These are phyloP conservation scores for Pascua guehoae DNA, from an alignment of 1,284 basidiomycete genomes.

Conservation along the genomic window DNA sequence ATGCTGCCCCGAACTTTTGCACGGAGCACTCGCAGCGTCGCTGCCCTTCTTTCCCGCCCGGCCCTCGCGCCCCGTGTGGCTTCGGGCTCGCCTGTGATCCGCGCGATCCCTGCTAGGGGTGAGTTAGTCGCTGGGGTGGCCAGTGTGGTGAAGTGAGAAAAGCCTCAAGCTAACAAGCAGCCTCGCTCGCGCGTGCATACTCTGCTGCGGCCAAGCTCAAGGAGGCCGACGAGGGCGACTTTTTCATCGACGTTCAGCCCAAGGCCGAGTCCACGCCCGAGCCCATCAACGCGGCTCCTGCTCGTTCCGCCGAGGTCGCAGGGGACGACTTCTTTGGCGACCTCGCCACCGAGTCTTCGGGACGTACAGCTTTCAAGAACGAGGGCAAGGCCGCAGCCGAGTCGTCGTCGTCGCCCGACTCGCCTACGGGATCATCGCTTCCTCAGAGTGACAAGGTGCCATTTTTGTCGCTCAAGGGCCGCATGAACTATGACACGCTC, in stretches of 20 bases:
- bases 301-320: background rate
- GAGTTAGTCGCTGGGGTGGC: too few relatives aligned
- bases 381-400: background rate
- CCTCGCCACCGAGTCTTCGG: background rate
- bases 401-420: background rate
- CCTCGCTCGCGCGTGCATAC: constrained; percentile 6
- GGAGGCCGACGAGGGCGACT: constrained; percentile 14
- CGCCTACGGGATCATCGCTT: background rate
- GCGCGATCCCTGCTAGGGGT: too few relatives aligned
- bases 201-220: constrained; percentile 18
- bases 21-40: too few relatives aligned
- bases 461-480: constrained; percentile 53
- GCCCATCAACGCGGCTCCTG: background rate
- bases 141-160: too few relatives aligned
- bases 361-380: background rate
- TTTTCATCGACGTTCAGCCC: background rate
- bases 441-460: constrained; percentile 23
- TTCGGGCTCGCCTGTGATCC: too few relatives aligned
- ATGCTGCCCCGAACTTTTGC: too few relatives aligned
- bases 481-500: constrained; percentile 55
- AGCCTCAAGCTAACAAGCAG: too few relatives aligned
- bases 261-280: background rate
- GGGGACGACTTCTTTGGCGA: constrained; percentile 13
- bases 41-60: too few relatives aligned
- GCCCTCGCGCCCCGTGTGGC: too few relatives aligned